Percentiles rank a stretch among this genome's conserved stretches.
These are phyloP conservation scores for Periconia macrospinosa DNA, from an alignment of 2,329 filamentous ascomycete genomes.

Conservation along the genomic window DNA sequence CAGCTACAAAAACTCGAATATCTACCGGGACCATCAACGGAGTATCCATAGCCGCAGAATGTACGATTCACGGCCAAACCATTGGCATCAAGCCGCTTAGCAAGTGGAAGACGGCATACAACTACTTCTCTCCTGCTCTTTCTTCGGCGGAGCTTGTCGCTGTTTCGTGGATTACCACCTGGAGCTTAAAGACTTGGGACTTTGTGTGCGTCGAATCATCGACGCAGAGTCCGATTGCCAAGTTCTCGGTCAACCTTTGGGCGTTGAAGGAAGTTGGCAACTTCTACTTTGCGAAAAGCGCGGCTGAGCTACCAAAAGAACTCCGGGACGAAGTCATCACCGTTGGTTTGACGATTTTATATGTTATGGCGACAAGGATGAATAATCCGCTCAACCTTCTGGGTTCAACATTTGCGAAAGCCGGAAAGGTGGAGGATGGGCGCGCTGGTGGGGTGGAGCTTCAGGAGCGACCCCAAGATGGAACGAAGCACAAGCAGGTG, in stretches of 20 bases:
- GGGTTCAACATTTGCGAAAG: background rate
- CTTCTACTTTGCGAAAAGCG: background rate
- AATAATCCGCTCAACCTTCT: background rate
- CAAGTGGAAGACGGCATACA: background rate
- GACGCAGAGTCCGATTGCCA: background rate
- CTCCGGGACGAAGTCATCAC: background rate
- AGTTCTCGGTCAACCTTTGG: background rate
- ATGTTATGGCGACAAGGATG: background rate
- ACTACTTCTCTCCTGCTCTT: background rate
- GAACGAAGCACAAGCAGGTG: too few relatives aligned
- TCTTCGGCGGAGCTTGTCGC: background rate
- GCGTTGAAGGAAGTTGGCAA: background rate
- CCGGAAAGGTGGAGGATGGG: background rate
- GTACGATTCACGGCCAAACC: background rate
- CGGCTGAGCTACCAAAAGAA: background rate
- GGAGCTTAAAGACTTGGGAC: background rate
- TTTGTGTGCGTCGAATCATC: background rate
- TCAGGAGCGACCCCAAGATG: too few relatives aligned
- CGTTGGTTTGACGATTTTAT: background rate
- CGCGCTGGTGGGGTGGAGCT: too few relatives aligned
- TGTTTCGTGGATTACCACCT: background rate
- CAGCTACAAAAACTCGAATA: background rate
- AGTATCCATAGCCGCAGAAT: background rate
- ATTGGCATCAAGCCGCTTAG: background rate
- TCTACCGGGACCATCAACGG: background rate